These are phyloP conservation scores for Plantago lanceolata DNA, from an alignment of 305 asterid species.

Conservation along the genomic window DNA sequence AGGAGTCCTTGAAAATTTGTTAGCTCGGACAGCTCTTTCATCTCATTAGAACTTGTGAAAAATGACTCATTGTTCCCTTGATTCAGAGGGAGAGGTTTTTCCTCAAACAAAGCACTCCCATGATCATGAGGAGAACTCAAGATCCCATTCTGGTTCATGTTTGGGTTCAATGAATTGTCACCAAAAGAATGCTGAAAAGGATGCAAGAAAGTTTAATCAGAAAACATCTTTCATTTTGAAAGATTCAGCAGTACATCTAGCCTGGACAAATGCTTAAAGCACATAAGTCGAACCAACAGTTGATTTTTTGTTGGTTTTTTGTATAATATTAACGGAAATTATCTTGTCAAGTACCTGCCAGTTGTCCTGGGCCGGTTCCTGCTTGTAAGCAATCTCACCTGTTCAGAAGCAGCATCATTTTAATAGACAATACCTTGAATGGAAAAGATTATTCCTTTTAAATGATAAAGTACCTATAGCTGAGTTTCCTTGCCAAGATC, in stretches of 20 bases:
- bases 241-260: background rate
- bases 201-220: background rate
- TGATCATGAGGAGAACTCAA: slow-evolving; percentile 29
- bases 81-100: slow-evolving; percentile 36
- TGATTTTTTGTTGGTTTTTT: background rate
- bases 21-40: slow-evolving; percentile 39
- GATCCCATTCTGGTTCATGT: slow-evolving; percentile 31
- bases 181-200: slow-evolving; percentile 32
- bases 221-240: background rate
- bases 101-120: slow-evolving; percentile 35
- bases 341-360: slow-evolving; percentile 46
- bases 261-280: background rate
- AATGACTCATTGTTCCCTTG: slow-evolving; percentile 40
- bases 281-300: slow-evolving; percentile 1
- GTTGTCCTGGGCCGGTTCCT: slow-evolving; percentile 40
- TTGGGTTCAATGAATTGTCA: slow-evolving; percentile 27
- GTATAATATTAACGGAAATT: slow-evolving; percentile 10
- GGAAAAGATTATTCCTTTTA: slow-evolving; percentile 14
- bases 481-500: slow-evolving; percentile 46
- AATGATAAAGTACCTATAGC: slow-evolving; percentile 41
- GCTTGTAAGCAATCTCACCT: slow-evolving; percentile 56
- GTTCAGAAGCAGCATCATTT: slow-evolving; percentile 30
- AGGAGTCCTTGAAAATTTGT: slow-evolving; percentile 39
- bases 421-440: slow-evolving; percentile 12
- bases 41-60: slow-evolving; percentile 33